Percentiles rank a stretch among this genome's conserved stretches.
phyloP scores from a whole-genome alignment of 2,329 filamentous ascomycete species.

The Cryphonectria radicalis region DNA sequence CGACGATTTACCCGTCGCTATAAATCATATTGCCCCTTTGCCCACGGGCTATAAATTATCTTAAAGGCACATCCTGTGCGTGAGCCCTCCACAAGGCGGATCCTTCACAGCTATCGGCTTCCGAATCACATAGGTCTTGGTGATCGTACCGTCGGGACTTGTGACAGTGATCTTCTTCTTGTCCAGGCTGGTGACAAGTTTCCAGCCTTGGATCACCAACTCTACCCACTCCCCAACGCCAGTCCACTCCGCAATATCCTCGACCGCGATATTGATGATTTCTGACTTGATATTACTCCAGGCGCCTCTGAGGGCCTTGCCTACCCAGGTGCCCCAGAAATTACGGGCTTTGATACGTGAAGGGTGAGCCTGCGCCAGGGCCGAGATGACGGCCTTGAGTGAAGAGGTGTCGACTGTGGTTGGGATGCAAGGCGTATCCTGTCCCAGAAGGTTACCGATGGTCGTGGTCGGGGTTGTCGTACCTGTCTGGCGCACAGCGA shows the following conservation, averaged over 20 bases:
- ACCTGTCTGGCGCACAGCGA: background rate
- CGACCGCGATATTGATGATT: background rate
- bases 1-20: background rate
- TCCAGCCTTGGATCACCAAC: background rate
- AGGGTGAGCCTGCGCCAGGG: background rate
- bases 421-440: constrained; percentile 1
- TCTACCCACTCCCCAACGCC: background rate
- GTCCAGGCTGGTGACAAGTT: background rate
- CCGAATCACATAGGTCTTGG: background rate
- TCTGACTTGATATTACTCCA: background rate
- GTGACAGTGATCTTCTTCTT: constrained; percentile 1
- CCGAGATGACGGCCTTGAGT: background rate
- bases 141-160: background rate
- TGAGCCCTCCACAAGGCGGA: background rate
- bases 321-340: constrained; percentile 8
- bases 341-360: constrained; percentile 1
- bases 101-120: background rate
- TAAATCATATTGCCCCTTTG: background rate
- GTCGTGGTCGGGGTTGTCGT: background rate
- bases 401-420: background rate
- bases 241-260: constrained; percentile 1
- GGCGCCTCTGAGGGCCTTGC: background rate
- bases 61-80: background rate
- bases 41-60: background rate
- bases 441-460: background rate